Base-by-base conservation (phyloP, 345 rosid species). In the Mallotus nudiflorus region DNA sequence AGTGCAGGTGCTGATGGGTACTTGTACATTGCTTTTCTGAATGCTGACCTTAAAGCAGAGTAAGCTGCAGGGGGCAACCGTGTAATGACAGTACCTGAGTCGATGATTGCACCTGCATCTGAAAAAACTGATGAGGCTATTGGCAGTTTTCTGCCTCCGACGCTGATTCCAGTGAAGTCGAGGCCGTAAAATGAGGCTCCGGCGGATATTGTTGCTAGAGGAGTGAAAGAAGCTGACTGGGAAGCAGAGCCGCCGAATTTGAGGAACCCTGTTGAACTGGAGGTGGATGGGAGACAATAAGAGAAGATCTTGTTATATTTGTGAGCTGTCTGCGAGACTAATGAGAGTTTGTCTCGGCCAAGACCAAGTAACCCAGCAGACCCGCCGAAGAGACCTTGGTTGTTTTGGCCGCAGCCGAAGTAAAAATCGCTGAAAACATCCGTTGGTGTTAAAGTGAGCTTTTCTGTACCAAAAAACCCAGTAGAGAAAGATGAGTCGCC, bases 381-480 rank as follows among this genome's bases (percentile, higher is more conserved):
- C n/a, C 91, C 86, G 0, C 83, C 77, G 52, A 88, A 94, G n/a
- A 89, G 85, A 13, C 98, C 97, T 7, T 50, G 80, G 68, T 94
- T 94, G 76, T 89, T 84, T 74, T 89, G 82, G 49, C 98, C 97
- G 63, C 98, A 94, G 0, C 98, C 98, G 55, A 94, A 89, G 27
- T 68, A 50, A 70, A 94, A 78, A 29, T 73, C 58, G 59, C 80
- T 44, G 69, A 89, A 70, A 0, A 72, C 71, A 22, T 88, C 93
- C 1, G 80, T 72, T n/a, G 78, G 9, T 3, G 95, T 82, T 57
- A 94, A 46, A 11, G 88, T 80, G 49, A 91, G 76, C 54, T 65
- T 87, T 60, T 94, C 98, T 45, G 70, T 81, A 46, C 84, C 87
- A 35, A 89, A 86, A 77, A 79, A 82, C 0, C 98, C 97, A 1